These are phyloP conservation scores for Brassica carinata DNA, from an alignment of 345 rosid genomes.

Conservation along the genomic window DNA sequence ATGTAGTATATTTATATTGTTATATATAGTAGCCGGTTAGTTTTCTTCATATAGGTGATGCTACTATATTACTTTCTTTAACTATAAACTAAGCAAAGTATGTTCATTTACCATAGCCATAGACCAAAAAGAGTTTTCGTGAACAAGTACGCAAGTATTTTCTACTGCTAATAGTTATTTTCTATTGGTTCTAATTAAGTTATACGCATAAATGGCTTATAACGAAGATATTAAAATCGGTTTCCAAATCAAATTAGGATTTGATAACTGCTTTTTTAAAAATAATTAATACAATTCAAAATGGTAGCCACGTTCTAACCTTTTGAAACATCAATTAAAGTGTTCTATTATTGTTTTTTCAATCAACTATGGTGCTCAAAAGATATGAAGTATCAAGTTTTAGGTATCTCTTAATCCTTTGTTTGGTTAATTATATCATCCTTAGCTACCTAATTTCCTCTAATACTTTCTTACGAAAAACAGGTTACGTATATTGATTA, in stretches of 20 bases:
- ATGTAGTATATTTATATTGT: not conserved
- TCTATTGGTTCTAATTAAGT: not conserved
- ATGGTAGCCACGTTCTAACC: not conserved
- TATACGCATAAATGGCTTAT: not conserved
- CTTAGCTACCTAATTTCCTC: slow-evolving; percentile 13
- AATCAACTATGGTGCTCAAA: not conserved
- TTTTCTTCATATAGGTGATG: not conserved
- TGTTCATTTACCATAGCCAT: not conserved
- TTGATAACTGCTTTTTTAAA: not conserved
- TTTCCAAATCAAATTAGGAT: slow-evolving; percentile 12
- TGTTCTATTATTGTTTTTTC: not conserved
- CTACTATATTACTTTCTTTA: not conserved
- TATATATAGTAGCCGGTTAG: not conserved
- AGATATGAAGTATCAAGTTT: not conserved
- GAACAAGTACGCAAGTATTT: not conserved
- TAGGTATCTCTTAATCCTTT: not conserved
- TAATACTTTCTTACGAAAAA: not conserved
- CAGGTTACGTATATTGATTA: not conserved
- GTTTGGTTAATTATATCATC: not conserved
- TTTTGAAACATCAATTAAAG: slow-evolving; percentile 17
- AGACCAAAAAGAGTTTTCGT: not conserved
- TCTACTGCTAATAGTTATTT: not conserved
- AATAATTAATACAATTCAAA: slow-evolving; percentile 1
- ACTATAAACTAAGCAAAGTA: not conserved
- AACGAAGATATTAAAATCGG: not conserved